A percentile compares a stretch with the other conserved stretches of the same genome.
phyloP scores from a whole-genome alignment of 2,329 filamentous ascomycete genomes.

The Aureobasidium sp. region DNA sequence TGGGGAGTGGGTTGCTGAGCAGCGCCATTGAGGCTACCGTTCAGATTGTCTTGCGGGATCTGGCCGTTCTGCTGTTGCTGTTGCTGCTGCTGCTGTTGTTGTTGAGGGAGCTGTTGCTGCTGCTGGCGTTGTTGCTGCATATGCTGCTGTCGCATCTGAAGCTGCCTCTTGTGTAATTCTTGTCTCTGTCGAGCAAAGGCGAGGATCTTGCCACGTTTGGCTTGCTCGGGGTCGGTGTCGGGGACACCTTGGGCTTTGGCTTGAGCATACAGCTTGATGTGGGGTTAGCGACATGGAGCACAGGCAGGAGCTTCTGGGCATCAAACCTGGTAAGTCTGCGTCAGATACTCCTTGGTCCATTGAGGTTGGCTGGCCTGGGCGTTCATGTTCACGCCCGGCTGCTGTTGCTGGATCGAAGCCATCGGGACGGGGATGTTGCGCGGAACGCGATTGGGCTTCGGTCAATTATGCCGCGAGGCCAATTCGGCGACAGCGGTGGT shows the following conservation, averaged over 20 bases:
- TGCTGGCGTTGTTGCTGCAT: slow-evolving; percentile 26
- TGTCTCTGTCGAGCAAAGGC: slow-evolving; percentile 54
- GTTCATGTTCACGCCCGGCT: slow-evolving; percentile 10
- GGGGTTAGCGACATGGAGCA: background rate
- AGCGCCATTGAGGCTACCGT: background rate
- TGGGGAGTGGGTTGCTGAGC: slow-evolving; percentile 11
- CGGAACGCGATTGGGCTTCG: background rate
- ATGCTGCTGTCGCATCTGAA: slow-evolving; percentile 13
- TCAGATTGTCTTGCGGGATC: background rate
- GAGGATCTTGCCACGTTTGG: slow-evolving; percentile 73
- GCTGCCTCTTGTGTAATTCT: slow-evolving; percentile 44
- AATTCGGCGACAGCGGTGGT: slow-evolving; percentile 1
- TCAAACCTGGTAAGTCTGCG: slow-evolving; percentile 1
- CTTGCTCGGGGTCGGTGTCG: slow-evolving; percentile 75
- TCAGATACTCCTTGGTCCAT: slow-evolving; percentile 12
- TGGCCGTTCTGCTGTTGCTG: slow-evolving; percentile 36
- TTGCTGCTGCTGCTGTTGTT: slow-evolving; percentile 41
- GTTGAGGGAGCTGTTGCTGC: slow-evolving; percentile 23
- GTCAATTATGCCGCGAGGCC: background rate
- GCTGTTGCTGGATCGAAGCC: slow-evolving; percentile 12
- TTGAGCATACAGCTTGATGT: slow-evolving; percentile 68
- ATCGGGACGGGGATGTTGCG: slow-evolving; percentile 4
- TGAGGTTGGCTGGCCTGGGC: slow-evolving; percentile 4
- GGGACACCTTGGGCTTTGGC: slow-evolving; percentile 83
- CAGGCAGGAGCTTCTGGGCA: background rate